Evolutionary conservation across 1,284 basidiomycete genomes (phyloP).

Genomic region (Apiotrichum sp.): DNA sequence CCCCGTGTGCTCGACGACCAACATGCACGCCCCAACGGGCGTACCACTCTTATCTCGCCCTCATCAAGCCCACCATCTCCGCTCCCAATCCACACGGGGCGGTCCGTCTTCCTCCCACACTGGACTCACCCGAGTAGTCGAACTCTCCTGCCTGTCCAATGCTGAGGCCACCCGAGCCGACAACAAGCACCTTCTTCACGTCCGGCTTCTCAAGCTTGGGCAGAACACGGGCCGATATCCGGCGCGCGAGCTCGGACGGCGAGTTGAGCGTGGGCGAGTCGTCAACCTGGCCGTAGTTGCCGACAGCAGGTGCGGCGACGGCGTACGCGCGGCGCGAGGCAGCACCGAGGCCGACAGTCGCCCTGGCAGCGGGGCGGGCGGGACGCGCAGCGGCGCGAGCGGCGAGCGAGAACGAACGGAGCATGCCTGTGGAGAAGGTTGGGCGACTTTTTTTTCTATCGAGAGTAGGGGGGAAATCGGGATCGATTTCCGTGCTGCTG

Average conservation of each 20-base stretch:
- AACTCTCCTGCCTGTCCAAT: conserved; percentile 99
- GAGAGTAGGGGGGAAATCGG: too few relatives aligned
- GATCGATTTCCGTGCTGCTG: too few relatives aligned
- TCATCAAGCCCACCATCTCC: too few relatives aligned
- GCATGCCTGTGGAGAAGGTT: conserved; percentile 3
- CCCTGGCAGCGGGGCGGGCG: conserved; percentile 1
- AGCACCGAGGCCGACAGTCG: not conserved
- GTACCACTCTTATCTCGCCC: too few relatives aligned
- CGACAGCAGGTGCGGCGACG: conserved; percentile 71
- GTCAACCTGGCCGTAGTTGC: conserved; percentile 59
- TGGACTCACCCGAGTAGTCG: conserved; percentile 78
- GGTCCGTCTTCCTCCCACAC: too few relatives aligned
- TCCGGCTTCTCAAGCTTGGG: conserved; percentile 69
- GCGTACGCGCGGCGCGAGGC: conserved; percentile 46
- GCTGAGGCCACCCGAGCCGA: conserved; percentile 91
- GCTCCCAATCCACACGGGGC: too few relatives aligned
- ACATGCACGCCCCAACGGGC: too few relatives aligned
- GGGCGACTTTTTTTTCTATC: too few relatives aligned
- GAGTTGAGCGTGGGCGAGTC: conserved; percentile 80
- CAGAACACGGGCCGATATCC: conserved; percentile 82
- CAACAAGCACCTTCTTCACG: conserved; percentile 92
- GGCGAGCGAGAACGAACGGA: conserved; percentile 17
- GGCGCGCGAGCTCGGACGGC: conserved; percentile 83
- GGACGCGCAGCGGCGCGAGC: conserved; percentile 13
- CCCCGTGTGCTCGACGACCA: too few relatives aligned